Percentiles rank a stretch among this genome's conserved stretches.
phyloP scores from a whole-genome alignment of 306 rosid species.

The Sophora flavescens region DNA sequence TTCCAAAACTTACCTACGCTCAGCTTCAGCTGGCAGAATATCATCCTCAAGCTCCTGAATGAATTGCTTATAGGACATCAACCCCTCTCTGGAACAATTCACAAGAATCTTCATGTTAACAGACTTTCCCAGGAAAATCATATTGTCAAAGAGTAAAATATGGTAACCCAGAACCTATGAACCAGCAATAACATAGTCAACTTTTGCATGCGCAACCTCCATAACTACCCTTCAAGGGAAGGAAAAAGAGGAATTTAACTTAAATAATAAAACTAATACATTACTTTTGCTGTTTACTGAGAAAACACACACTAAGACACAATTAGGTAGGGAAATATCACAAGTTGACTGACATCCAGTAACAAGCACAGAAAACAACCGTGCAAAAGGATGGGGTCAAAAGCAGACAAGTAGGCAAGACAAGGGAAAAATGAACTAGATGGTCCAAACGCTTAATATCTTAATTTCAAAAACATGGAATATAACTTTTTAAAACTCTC shows the following conservation, averaged over 20 bases:
- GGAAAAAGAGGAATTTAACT: not conserved
- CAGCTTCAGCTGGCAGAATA: conserved; percentile 94
- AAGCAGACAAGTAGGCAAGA: conserved; percentile 28
- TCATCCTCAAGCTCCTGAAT: conserved; percentile 99
- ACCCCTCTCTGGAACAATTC: conserved; percentile 81
- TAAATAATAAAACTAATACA: not conserved
- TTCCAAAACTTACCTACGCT: conserved; percentile 75
- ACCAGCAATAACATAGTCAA: conserved; percentile 20
- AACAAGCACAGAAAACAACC: not conserved
- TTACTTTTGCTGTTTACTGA: not conserved
- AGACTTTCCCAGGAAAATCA: conserved; percentile 8
- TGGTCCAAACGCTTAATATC: not conserved
- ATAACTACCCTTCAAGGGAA: conserved; percentile 9
- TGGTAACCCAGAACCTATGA: not conserved
- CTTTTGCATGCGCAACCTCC: not conserved
- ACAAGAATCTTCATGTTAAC: conserved; percentile 39
- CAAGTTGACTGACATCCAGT: not conserved
- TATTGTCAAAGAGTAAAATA: conserved; percentile 19
- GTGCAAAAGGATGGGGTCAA: not conserved
- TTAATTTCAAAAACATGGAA: too few species aligned
- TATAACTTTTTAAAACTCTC: not conserved
- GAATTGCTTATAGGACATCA: conserved; percentile 98
- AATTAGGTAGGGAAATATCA: not conserved
- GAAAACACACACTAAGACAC: not conserved
- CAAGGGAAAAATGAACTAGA: not conserved